Evolutionary conservation across 306 rosid species (phyloP).

Genomic region (Leucaena leucocephala): DNA sequence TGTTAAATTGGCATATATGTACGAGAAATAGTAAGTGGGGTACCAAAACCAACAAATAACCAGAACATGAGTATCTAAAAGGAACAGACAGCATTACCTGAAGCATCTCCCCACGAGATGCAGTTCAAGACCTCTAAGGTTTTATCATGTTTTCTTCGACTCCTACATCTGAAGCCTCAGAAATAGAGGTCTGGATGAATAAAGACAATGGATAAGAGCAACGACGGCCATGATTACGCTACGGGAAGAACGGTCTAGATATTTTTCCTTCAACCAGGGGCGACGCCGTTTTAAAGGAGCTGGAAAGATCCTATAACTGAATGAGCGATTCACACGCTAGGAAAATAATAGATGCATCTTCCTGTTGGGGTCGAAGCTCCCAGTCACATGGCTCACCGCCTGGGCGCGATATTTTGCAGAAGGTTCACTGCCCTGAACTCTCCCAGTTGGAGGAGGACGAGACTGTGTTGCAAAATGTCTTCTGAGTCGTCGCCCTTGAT

Average conservation of each 20-base stretch:
- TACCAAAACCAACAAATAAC: no score
- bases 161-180: not conserved
- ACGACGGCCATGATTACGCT: not conserved
- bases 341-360: not conserved
- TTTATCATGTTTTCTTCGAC: no score
- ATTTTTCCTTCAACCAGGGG: not conserved
- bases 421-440: constrained; percentile 21
- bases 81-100: no score
- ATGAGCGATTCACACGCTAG: not conserved
- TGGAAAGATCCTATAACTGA: no score
- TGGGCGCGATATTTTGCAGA: constrained; percentile 31
- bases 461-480: constrained; percentile 59
- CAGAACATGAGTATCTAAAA: no score
- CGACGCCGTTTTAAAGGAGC: no score
- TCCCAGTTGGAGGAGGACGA: constrained; percentile 24
- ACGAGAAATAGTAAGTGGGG: no score
- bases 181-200: not conserved
- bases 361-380: constrained; percentile 19
- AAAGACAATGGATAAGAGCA: not conserved
- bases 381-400: constrained; percentile 36
- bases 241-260: not conserved
- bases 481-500: constrained; percentile 47
- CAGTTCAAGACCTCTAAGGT: not conserved
- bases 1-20: no score
- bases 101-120: not conserved